These are phyloP conservation scores for Crassisporium funariophilum DNA, from an alignment of 768 basidiomycete species.

Conservation along the genomic window DNA sequence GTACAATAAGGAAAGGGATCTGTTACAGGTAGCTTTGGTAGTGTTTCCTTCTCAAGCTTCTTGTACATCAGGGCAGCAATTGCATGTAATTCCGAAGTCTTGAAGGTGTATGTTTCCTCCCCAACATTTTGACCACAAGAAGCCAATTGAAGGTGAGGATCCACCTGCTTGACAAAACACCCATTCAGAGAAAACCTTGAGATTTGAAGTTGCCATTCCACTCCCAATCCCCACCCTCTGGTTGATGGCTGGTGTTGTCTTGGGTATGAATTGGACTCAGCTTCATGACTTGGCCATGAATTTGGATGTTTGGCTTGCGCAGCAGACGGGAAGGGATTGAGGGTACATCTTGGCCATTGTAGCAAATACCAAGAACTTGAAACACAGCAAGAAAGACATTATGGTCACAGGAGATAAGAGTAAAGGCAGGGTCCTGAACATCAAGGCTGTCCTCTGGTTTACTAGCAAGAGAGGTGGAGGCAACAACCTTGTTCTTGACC, in stretches of 20 bases:
- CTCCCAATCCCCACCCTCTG: constrained; percentile 5
- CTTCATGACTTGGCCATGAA: neutral
- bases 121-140: constrained; percentile 1
- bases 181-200: neutral
- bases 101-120: constrained; percentile 10
- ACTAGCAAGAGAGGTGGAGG: neutral
- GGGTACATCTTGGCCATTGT: too few relatives aligned
- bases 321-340: neutral
- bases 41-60: constrained; percentile 2
- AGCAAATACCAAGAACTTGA: too few relatives aligned
- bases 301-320: neutral
- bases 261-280: neutral
- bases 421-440: neutral
- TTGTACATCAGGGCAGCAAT: constrained; percentile 9
- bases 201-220: constrained; percentile 8
- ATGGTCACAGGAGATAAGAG: neutral
- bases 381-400: too few relatives aligned
- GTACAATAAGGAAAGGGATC: too few relatives aligned
- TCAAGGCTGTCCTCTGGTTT: neutral
- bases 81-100: constrained; percentile 7
- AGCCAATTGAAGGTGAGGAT: constrained; percentile 13
- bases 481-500: neutral
- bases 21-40: too few relatives aligned
- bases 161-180: constrained; percentile 13
- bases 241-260: neutral